These are phyloP conservation scores for Tricladium varicosporioides DNA, from an alignment of 2,329 filamentous ascomycete species.

Conservation along the genomic window DNA sequence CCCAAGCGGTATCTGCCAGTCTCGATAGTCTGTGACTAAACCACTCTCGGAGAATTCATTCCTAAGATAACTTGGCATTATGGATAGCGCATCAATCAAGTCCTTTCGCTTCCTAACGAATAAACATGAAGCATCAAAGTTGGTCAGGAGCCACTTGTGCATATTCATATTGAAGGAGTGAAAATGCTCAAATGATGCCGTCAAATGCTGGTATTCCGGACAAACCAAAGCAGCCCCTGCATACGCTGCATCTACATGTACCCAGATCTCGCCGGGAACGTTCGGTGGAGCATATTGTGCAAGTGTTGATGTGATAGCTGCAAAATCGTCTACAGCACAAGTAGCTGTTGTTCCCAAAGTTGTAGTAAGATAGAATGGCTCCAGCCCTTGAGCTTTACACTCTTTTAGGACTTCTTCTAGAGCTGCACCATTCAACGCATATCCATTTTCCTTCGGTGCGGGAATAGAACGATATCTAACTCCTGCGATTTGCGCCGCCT, in stretches of 20 bases:
- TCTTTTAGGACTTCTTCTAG: slow-evolving; percentile 62
- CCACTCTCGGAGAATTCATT: slow-evolving; percentile 80
- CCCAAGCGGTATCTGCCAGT: slow-evolving; percentile 95
- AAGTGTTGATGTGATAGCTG: slow-evolving; percentile 32
- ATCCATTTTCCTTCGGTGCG: slow-evolving; percentile 60
- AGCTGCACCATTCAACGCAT: slow-evolving; percentile 65
- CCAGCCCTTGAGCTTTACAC: slow-evolving; percentile 65
- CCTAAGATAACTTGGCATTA: slow-evolving; percentile 77
- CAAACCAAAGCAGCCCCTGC: slow-evolving; percentile 82
- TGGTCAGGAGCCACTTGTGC: slow-evolving; percentile 96
- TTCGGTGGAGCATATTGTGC: slow-evolving; percentile 38
- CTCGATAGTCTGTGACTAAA: slow-evolving; percentile 88
- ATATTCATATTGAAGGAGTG: slow-evolving; percentile 94
- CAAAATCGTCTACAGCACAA: slow-evolving; percentile 82
- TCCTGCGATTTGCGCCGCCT: slow-evolving; percentile 82
- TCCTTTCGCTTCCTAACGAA: slow-evolving; percentile 74
- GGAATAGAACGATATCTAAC: slow-evolving; percentile 74
- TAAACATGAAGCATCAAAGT: slow-evolving; percentile 82
- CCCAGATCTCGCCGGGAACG: slow-evolving; percentile 65
- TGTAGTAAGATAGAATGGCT: slow-evolving; percentile 83
- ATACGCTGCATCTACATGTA: slow-evolving; percentile 92
- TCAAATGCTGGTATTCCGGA: slow-evolving; percentile 73
- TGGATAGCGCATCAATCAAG: slow-evolving; percentile 76
- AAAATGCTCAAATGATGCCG: slow-evolving; percentile 61
- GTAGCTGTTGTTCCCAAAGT: slow-evolving; percentile 86